Base-by-base conservation (phyloP, 192 early-diverging fungal genomes). In the Backusella macrospora region DNA sequence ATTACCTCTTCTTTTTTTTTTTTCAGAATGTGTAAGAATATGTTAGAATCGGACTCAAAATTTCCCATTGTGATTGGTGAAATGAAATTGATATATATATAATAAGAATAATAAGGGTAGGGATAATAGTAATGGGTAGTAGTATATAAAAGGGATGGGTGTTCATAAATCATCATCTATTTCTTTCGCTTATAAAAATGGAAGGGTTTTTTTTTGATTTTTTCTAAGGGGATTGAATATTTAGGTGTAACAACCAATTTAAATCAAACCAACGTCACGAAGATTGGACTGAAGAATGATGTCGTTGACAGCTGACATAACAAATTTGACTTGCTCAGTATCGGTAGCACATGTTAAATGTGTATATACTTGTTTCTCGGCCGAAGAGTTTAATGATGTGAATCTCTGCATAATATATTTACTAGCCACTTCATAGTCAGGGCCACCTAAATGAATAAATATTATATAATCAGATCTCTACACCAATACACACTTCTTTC, bases 241-340 rank as follows among this genome's bases (percentile, higher is more conserved):
- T 52, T 52, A 52, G 21, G 49, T 52, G 49, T 52, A 52, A 52
- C 49, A 0, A 34, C 21, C 2, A 52, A 18, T 52, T 52, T 52
- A 52, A 52, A 52, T 52, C 65, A 95, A 78, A 55, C 93, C 93
- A 76, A 86, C 86, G 75, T 93, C 87, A 65, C 92, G 87, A 38
- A 95, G 77, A 82, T 94, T 95, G 68, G 85, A 86, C 76, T 94
- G 93, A 73, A 95, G 94, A 84, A 95, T 91, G 77, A 95, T 93
- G 77, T 95, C 93, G 74, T 94, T 95, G 67, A 94, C 91, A 23
- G 92, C 92, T 4, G 93, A 90, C 93, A 94, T 94, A 69, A 94
- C 93, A 79, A 94, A 94, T 80, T 90, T 92, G 70, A 94, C 92
- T 84, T 94, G 93, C 62, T 83, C 85, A 6, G 93, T 94, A 80